A percentile compares a stretch with the other conserved stretches of the same genome.
Conservation (phyloP, 2,329 filamentous ascomycete genomes). For the Hymenoscyphus linearis region DNA sequence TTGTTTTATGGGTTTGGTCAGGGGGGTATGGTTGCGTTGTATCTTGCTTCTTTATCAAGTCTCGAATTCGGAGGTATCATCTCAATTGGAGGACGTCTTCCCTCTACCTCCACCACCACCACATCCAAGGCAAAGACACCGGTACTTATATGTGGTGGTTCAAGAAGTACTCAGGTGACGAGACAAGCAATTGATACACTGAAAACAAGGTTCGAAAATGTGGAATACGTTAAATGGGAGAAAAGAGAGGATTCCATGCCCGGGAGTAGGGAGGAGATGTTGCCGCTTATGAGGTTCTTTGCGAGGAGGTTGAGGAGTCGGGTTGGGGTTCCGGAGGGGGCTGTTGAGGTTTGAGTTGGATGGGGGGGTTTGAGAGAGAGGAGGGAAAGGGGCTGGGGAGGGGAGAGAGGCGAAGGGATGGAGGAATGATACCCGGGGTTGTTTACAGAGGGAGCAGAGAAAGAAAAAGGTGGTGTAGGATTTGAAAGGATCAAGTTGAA, state of each 20-base stretch:
- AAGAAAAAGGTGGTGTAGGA: not conserved
- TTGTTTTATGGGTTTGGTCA: constrained; percentile 52
- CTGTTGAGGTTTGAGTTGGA: constrained; percentile 47
- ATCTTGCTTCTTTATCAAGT: constrained; percentile 21
- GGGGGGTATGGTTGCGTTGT: constrained; percentile 50
- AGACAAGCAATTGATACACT: constrained; percentile 58
- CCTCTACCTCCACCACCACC: constrained; percentile 41
- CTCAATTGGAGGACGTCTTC: constrained; percentile 56
- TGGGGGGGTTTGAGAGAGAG: no score
- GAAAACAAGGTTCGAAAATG: constrained; percentile 60
- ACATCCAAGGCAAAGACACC: constrained; percentile 54
- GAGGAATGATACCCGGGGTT: no score
- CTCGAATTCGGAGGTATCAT: constrained; percentile 53
- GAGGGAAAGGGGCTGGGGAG: not conserved
- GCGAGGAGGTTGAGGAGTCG: constrained; percentile 56
- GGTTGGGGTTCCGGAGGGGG: constrained; percentile 47
- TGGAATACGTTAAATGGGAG: constrained; percentile 64
- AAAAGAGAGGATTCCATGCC: constrained; percentile 76
- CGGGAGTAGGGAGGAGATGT: constrained; percentile 74
- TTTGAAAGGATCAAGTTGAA: not conserved
- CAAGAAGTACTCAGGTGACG: constrained; percentile 49
- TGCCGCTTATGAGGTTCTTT: constrained; percentile 84
- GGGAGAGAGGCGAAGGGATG: not conserved
- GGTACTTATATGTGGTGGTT: constrained; percentile 55
- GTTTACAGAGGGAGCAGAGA: no score